Evolutionary conservation across 306 rosid genomes (phyloP).

Genomic region (Rubus idaeus): DNA sequence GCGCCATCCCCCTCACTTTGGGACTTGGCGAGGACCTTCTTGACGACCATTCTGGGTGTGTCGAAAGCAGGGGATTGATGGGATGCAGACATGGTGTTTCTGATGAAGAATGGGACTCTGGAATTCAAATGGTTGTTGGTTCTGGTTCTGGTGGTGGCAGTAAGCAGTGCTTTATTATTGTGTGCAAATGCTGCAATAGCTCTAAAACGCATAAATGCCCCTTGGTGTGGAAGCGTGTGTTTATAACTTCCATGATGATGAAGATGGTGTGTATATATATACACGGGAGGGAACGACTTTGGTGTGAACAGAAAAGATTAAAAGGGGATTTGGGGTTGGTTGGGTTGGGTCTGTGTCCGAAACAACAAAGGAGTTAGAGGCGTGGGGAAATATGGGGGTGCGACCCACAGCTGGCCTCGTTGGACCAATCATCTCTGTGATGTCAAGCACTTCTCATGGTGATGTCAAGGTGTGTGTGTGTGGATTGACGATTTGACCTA

Average conservation of each 20-base stretch:
- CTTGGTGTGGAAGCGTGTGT: background rate
- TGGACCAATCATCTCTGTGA: constrained; percentile 31
- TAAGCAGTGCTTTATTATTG: background rate
- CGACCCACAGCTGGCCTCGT: constrained; percentile 34
- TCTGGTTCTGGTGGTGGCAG: background rate
- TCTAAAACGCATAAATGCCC: constrained; percentile 9
- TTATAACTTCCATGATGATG: constrained; percentile 2
- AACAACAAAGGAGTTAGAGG: constrained; percentile 8
- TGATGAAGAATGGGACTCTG: constrained; percentile 5
- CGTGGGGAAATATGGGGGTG: constrained; percentile 17
- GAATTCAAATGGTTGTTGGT: background rate
- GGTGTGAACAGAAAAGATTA: background rate
- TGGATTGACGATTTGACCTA: background rate
- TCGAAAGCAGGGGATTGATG: constrained; percentile 31
- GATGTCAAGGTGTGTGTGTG: constrained; percentile 21
- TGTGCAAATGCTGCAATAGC: constrained; percentile 4
- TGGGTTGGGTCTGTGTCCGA: constrained; percentile 8
- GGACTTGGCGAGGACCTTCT: constrained; percentile 46
- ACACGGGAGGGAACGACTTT: background rate
- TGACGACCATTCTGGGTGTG: constrained; percentile 59
- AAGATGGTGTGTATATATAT: background rate
- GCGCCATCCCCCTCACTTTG: constrained; percentile 55
- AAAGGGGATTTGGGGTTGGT: background rate
- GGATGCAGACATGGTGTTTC: constrained; percentile 49
- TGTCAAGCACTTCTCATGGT: constrained; percentile 36